Percentiles rank a stretch among this genome's conserved stretches.
These are phyloP conservation scores for Alternaria incomplexa DNA, from an alignment of 2,329 filamentous ascomycete genomes.

Conservation along the genomic window DNA sequence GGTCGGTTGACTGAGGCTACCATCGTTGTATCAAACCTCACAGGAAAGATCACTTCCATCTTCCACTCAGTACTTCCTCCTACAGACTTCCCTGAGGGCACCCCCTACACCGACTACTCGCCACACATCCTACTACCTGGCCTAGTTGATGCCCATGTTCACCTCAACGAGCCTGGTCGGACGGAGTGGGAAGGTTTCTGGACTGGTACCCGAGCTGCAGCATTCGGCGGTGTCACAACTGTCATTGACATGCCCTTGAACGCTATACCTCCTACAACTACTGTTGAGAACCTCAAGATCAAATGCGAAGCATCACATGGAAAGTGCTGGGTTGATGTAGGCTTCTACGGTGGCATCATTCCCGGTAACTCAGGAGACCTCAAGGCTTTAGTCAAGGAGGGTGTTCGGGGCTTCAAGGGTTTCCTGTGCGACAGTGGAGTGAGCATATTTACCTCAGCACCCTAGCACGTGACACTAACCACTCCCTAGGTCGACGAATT, in stretches of 20 bases:
- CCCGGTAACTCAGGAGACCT: slow-evolving; percentile 86
- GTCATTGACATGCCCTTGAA: slow-evolving; percentile 98
- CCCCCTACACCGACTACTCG: slow-evolving; percentile 81
- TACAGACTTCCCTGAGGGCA: slow-evolving; percentile 74
- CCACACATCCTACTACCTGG: slow-evolving; percentile 86
- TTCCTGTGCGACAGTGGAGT: slow-evolving; percentile 97
- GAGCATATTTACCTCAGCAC: slow-evolving; percentile 49
- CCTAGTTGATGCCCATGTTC: slow-evolving; percentile 94
- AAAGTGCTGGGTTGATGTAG: slow-evolving; percentile 98
- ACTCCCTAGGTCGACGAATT: slow-evolving; percentile 83
- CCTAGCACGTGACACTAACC: slow-evolving; percentile 24
- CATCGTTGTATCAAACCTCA: slow-evolving; percentile 75
- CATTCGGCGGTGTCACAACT: slow-evolving; percentile 94
- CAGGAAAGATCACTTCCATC: slow-evolving; percentile 84
- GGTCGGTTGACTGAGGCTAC: slow-evolving; percentile 81
- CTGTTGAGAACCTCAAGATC: slow-evolving; percentile 77
- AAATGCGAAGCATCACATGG: slow-evolving; percentile 84
- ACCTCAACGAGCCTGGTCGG: slow-evolving; percentile 94
- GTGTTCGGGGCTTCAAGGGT: slow-evolving; percentile 95
- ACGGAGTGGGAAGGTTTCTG: slow-evolving; percentile 99
- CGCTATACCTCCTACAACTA: slow-evolving; percentile 95
- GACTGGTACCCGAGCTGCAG: slow-evolving; percentile 91
- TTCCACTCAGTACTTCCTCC: slow-evolving; percentile 74
- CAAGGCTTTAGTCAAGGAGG: slow-evolving; percentile 78
- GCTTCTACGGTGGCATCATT: slow-evolving; percentile 94